A percentile compares a stretch with the other conserved stretches of the same genome.
These are phyloP conservation scores for Fallopia convolvulus DNA, from an alignment of 148 eudicot species.

Conservation along the genomic window DNA sequence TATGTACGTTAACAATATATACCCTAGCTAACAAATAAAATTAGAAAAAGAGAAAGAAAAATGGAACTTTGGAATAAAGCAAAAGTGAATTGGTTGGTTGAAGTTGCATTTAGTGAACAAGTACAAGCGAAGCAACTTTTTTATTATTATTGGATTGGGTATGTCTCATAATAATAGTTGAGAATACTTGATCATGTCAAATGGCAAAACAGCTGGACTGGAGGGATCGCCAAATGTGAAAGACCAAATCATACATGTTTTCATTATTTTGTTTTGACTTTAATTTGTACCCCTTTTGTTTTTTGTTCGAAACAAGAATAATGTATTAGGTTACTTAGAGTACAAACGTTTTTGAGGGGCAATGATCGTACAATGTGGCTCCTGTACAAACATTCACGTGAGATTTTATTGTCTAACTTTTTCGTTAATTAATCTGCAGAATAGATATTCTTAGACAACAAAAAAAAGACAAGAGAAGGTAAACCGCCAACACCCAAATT, in stretches of 20 bases:
- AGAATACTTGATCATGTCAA: constrained; percentile 1
- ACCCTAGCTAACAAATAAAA: background rate
- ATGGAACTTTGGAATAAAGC: background rate
- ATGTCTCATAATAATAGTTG: background rate
- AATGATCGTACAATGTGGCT: too few species aligned
- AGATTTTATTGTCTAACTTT: background rate
- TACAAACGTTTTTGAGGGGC: too few species aligned
- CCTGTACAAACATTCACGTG: background rate
- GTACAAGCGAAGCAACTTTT: background rate
- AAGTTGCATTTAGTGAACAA: background rate
- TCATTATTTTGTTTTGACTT: constrained; percentile 3
- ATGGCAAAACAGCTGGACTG: background rate
- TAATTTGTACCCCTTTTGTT: background rate
- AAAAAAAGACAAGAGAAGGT: background rate
- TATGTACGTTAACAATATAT: background rate
- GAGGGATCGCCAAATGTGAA: background rate
- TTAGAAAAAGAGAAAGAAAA: background rate
- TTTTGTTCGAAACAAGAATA: background rate
- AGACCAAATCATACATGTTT: constrained; percentile 1
- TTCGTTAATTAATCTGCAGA: too few species aligned
- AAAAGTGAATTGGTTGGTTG: background rate
- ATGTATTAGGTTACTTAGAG: too few species aligned
- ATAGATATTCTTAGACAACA: background rate
- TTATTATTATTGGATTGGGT: background rate
- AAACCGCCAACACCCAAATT: background rate